These are phyloP conservation scores for Stygiomarasmius scandens DNA, from an alignment of 1,284 basidiomycete species.

Conservation along the genomic window DNA sequence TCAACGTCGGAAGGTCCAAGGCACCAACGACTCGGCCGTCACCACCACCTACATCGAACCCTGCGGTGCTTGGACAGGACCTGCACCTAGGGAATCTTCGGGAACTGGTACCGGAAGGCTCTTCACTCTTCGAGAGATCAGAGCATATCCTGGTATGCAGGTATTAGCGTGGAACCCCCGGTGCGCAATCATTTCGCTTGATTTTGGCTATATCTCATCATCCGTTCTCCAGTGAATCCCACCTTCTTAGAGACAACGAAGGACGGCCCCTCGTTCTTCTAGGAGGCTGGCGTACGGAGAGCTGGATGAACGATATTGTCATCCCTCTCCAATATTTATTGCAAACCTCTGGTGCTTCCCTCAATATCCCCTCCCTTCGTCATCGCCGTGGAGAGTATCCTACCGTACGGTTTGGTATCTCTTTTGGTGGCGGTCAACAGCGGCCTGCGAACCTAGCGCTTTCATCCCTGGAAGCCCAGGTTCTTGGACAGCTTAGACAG, in stretches of 20 bases:
- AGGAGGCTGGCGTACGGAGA: not conserved
- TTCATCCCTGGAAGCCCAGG: not conserved
- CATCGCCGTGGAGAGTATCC: conserved; percentile 11
- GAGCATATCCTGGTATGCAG: not conserved
- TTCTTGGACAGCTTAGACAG: not conserved
- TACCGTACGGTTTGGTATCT: conserved; percentile 5
- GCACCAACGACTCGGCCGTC: too few species aligned
- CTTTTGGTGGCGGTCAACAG: conserved; percentile 12
- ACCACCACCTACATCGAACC: not conserved
- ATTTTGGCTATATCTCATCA: not conserved
- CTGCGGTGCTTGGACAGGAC: not conserved
- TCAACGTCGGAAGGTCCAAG: too few species aligned
- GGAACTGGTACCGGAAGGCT: not conserved
- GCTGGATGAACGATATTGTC: not conserved
- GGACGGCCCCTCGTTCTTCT: not conserved
- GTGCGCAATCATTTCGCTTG: not conserved
- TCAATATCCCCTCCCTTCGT: not conserved
- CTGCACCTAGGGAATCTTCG: not conserved
- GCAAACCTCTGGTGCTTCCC: not conserved
- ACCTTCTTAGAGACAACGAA: not conserved
- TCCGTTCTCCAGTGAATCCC: not conserved
- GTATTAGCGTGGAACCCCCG: not conserved
- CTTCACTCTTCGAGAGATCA: not conserved
- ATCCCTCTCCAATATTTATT: not conserved
- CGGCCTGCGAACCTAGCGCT: conserved; percentile 2